A percentile compares a stretch with the other conserved stretches of the same genome.
phyloP scores from a whole-genome alignment of 768 basidiomycete genomes.

The Leccinum boreale region DNA sequence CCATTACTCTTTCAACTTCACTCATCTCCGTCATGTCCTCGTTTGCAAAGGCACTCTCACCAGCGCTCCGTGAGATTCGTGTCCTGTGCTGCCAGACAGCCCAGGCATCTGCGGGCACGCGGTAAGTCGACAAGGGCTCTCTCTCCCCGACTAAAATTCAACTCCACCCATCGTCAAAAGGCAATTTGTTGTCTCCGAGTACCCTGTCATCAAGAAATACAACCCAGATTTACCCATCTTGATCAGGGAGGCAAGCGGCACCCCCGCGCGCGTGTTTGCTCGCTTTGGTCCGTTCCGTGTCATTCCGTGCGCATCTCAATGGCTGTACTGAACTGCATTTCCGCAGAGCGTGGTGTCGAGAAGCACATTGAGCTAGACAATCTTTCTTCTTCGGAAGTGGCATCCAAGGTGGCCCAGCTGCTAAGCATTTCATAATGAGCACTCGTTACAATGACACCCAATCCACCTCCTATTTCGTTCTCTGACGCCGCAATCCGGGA shows the following conservation, averaged over 20 bases:
- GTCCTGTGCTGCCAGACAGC: conserved; percentile 78
- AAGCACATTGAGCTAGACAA: conserved; percentile 78
- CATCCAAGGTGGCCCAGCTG: conserved; percentile 64
- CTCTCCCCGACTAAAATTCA: neutral
- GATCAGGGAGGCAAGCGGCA: conserved; percentile 76
- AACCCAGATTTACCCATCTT: conserved; percentile 86
- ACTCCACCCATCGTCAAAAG: conserved; percentile 37
- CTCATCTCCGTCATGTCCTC: conserved; percentile 47
- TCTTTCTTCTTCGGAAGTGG: conserved; percentile 68
- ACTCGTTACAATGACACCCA: conserved; percentile 1
- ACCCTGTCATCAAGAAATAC: conserved; percentile 72
- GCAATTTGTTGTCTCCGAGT: conserved; percentile 74
- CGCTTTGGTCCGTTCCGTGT: conserved; percentile 66
- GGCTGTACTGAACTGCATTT: conserved; percentile 14
- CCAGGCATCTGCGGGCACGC: conserved; percentile 71
- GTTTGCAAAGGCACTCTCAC: conserved; percentile 71
- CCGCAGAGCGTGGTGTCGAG: conserved; percentile 73
- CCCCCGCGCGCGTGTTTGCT: conserved; percentile 80
- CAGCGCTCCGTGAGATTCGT: conserved; percentile 76
- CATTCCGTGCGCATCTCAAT: conserved; percentile 8
- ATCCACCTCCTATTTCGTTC: conserved; percentile 3
- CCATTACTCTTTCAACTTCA: neutral
- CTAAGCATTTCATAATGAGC: conserved; percentile 34
- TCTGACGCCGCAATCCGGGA: neutral
- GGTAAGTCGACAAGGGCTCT: conserved; percentile 43